A percentile compares a stretch with the other conserved stretches of the same genome.
These are phyloP conservation scores for Penstemon newberryi DNA, from an alignment of 257 asterid species.

Conservation along the genomic window DNA sequence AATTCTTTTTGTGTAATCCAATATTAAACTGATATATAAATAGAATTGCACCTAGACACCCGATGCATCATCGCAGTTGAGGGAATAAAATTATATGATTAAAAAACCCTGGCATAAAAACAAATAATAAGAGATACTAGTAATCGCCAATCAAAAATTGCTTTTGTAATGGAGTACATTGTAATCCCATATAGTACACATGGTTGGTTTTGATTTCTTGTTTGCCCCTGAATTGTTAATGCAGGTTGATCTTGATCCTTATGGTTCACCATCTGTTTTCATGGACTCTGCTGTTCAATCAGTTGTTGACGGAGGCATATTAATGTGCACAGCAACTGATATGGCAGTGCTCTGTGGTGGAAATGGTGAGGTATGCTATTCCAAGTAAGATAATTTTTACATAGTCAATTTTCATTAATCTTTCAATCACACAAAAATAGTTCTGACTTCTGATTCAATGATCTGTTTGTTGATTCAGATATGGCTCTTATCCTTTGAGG, in stretches of 20 bases:
- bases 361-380: constrained; percentile 96
- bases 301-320: constrained; percentile 84
- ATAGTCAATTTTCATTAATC: constrained; percentile 1
- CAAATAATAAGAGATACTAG: not conserved
- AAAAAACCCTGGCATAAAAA: not conserved
- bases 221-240: constrained; percentile 23
- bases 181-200: no score
- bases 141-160: not conserved
- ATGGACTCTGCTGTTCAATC: constrained; percentile 96
- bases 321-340: constrained; percentile 99
- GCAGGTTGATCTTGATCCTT: constrained; percentile 99
- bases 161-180: not conserved
- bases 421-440: constrained; percentile 18
- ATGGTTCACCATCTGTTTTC: constrained; percentile 94
- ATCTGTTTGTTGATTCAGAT: constrained; percentile 48
- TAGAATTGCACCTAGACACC: constrained; percentile 7
- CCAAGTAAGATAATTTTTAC: constrained; percentile 67
- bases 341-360: constrained; percentile 98
- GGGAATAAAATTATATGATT: not conserved
- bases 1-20: constrained; percentile 12
- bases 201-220: not conserved
- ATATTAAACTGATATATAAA: not conserved
- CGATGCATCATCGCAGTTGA: not conserved
- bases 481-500: constrained; percentile 91
- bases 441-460: constrained; percentile 23